A percentile compares a stretch with the other conserved stretches of the same genome.
Conservation (phyloP, 306 rosid species). For the Inga leiocalycina region DNA sequence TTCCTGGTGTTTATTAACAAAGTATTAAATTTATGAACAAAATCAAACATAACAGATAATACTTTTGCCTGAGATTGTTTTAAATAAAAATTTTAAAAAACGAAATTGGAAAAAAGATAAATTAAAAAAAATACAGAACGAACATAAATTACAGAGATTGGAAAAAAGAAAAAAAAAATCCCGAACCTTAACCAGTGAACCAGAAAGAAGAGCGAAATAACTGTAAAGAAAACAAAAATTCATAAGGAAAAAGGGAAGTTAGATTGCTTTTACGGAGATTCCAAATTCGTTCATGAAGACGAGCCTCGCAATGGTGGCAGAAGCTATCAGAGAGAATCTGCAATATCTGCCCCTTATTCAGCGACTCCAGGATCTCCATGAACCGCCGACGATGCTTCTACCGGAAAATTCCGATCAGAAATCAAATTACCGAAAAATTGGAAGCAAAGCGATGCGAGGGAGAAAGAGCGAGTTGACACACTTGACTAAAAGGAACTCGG, state of each 20-base stretch:
- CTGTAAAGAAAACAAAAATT: not conserved
- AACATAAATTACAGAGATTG: too few relatives aligned
- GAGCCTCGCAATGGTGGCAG: slow-evolving; percentile 42
- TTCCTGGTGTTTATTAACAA: not conserved
- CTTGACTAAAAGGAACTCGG: not conserved
- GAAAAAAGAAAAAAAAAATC: too few relatives aligned
- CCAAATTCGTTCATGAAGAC: slow-evolving; percentile 28
- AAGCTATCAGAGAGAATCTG: slow-evolving; percentile 39
- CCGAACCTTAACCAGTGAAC: not conserved
- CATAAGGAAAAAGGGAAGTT: too few relatives aligned
- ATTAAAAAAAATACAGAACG: too few relatives aligned
- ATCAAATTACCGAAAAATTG: not conserved
- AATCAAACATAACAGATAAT: not conserved
- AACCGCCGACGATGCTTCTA: not conserved
- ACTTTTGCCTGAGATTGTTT: not conserved
- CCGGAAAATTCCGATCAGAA: not conserved
- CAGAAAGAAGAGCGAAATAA: not conserved
- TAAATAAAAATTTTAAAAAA: not conserved
- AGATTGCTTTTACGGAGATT: slow-evolving; percentile 23
- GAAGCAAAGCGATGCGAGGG: not conserved
- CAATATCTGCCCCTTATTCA: slow-evolving; percentile 42
- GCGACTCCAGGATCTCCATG: slow-evolving; percentile 25
- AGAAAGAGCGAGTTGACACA: not conserved
- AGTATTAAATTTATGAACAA: not conserved
- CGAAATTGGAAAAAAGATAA: too few relatives aligned